Base-by-base conservation (phyloP, 352 stramenopile genomes). In the Pythium apleroticum region DNA sequence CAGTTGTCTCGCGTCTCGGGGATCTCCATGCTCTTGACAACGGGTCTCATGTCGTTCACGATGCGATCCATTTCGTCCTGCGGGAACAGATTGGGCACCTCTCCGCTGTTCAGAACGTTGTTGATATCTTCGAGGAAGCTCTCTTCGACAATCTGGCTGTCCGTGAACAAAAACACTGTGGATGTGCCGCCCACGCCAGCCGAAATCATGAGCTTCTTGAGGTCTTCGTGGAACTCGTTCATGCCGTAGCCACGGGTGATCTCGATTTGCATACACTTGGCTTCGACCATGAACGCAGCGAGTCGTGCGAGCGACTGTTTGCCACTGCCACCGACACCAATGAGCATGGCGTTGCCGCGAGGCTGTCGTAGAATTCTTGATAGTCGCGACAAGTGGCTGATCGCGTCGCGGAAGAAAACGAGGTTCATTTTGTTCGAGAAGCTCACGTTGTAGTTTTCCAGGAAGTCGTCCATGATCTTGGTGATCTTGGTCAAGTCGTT, bases 81-180 rank as follows among this genome's bases (percentile, higher is more conserved):
- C 0, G 90, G 73, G 63, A 97, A 98, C 14, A 98, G 73, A 46
- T 98, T 98, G 0, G 95, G 93, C n/a, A 98, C 94, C 71, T 98
- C 93, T 11, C 96, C 96, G 25, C 89, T 97, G 73, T 98, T 98
- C 17, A 98, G 76, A n/a, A 98, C 76, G 59, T 98, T 98, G 79
- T 98, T 98, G 62, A 98, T 95, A 62, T 98, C 95, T 65, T 98
- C 96, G 6, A 98, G 74, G 60, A 98, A 98, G 46, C 87, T 96
- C 64, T 98, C 93, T 24, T 98, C 84, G 27, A 98, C 90, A 56
- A 98, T 98, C 71, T 98, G 95, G 12, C 87, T 97, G 71, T 98
- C 96, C 0, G 93, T 98, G 66, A 98, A 98, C 0, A 98, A 71
- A 63, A 98, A 98, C 0, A 97, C 88, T 0, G 80, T 94, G 0